These are phyloP conservation scores for Deakozyma indianensis DNA, from an alignment of 805 yeast genomes.

Conservation along the genomic window DNA sequence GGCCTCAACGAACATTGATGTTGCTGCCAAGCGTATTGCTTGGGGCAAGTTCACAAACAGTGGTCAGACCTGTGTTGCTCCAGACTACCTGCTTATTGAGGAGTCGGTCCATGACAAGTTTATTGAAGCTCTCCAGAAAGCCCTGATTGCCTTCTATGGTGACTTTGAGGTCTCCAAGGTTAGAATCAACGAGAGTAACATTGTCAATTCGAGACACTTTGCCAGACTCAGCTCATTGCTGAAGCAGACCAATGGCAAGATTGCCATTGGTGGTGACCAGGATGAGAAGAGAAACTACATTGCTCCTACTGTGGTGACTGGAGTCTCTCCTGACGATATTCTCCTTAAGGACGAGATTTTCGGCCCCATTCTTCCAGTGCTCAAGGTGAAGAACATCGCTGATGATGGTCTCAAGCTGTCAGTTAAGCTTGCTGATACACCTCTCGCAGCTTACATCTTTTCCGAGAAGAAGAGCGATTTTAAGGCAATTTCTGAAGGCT, in stretches of 20 bases:
- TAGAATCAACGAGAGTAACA: constrained; percentile 37
- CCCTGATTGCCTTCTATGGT: constrained; percentile 33
- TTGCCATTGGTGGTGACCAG: constrained; percentile 17
- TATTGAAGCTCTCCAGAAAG: constrained; percentile 26
- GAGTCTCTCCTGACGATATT: constrained; percentile 51
- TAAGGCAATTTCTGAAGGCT: constrained; percentile 30
- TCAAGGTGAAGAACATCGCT: constrained; percentile 30
- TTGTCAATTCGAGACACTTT: constrained; percentile 43
- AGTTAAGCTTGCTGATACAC: constrained; percentile 45
- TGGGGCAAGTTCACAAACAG: constrained; percentile 72
- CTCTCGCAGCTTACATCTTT: constrained; percentile 69
- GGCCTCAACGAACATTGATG: constrained; percentile 25
- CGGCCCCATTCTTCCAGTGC: constrained; percentile 73
- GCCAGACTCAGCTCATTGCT: constrained; percentile 32
- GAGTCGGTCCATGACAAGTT: constrained; percentile 40
- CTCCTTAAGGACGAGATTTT: constrained; percentile 67
- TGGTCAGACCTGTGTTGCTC: constrained; percentile 87
- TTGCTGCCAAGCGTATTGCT: constrained; percentile 44
- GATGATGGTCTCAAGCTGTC: constrained; percentile 22
- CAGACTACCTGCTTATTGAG: constrained; percentile 70
- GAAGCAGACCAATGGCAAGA: constrained; percentile 14
- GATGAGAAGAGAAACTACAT: constrained; percentile 32
- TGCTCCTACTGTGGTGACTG: constrained; percentile 59
- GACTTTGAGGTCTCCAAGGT: constrained; percentile 23
- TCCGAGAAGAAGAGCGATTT: constrained; percentile 33